Evolutionary conservation across 352 stramenopile genomes (phyloP), one percentile per base, ranked within the genome.

Genomic region (Phytophthora litchii): DNA sequence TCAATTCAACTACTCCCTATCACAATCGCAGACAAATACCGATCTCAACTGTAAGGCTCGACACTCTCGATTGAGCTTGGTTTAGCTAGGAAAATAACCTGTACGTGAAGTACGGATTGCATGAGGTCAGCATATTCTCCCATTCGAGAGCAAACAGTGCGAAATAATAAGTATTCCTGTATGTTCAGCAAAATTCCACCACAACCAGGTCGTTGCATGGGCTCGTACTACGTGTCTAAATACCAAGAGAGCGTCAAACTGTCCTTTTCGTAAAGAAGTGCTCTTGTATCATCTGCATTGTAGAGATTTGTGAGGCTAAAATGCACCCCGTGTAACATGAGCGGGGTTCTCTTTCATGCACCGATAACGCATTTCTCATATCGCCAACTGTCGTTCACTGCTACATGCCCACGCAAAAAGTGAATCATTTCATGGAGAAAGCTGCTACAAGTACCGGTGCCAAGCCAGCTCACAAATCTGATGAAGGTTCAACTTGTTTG

Each of bases 241-340:
- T 10, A 20, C 7, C 13, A 36, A 48, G 27, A 49, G 29, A 27
- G 29, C 6, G 13, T 35, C 13, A 4, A 54, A 41, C 35, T 48
- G 23, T 47, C 42, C 53, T 54, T 25, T 23, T 46, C 8, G 38
- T 42, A 11, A 34, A 51, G 12, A 49, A 8, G 4, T 32, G 8
- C 7, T n/a, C 8, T 20, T 52, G 52, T n/a, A 52, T 44, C 31
- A 54, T 54, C 40, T 45, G 52, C 32, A 21, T 5, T 23, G n/a
- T 32, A 2, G 10, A 48, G 20, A 44, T 6, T 34, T 5, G 12
- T 41, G 11, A 1, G n/a, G 16, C 35, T 45, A 23, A 35, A 35
- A n/a, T 16, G 6, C 12, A 45, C 11, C 14, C 34, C 13, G 14
- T 34, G 29, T 1, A 11, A 2, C 10, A 32, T 16, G 12, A 34